Percentiles rank a stretch among this genome's conserved stretches.
phyloP scores from a whole-genome alignment of 192 early-diverging fungal genomes.

The Powellomyces hirtus region DNA sequence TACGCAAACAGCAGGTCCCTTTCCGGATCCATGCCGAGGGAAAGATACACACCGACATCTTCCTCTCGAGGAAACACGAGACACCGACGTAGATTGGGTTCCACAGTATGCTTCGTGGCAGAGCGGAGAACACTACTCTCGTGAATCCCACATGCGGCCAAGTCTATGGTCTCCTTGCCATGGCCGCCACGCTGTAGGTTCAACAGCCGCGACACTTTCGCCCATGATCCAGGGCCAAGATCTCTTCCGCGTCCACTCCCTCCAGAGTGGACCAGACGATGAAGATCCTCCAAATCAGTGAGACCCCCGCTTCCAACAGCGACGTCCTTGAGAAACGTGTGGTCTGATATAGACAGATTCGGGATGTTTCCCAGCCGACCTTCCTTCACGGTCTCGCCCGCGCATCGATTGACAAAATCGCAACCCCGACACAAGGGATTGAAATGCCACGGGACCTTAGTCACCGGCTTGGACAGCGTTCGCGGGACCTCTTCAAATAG shows the following conservation, averaged over 20 bases:
- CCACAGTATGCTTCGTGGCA: conserved; percentile 5
- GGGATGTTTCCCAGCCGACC: conserved; percentile 12
- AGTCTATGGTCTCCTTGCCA: not conserved
- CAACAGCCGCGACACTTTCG: not conserved
- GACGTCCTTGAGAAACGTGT: not conserved
- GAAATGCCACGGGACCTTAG: conserved; percentile 29
- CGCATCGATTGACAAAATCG: conserved; percentile 29
- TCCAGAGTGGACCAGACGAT: conserved; percentile 6
- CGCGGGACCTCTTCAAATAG: conserved; percentile 14
- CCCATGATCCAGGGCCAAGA: not conserved
- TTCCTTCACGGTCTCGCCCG: conserved; percentile 1
- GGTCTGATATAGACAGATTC: not conserved
- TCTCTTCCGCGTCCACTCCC: too few species aligned
- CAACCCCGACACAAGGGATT: conserved; percentile 30
- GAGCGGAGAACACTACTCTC: not conserved
- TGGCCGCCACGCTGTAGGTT: not conserved
- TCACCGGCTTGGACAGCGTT: conserved; percentile 1
- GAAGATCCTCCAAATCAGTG: conserved; percentile 1
- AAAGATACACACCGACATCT: conserved; percentile 28
- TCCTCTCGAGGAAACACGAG: conserved; percentile 27
- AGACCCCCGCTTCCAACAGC: not conserved
- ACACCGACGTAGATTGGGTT: not conserved
- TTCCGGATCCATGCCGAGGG: conserved; percentile 34
- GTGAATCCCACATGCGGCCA: not conserved
- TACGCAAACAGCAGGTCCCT: conserved; percentile 26